Evolutionary conservation across 768 basidiomycete genomes (phyloP).

Genomic region (Mycena capillaripes): DNA sequence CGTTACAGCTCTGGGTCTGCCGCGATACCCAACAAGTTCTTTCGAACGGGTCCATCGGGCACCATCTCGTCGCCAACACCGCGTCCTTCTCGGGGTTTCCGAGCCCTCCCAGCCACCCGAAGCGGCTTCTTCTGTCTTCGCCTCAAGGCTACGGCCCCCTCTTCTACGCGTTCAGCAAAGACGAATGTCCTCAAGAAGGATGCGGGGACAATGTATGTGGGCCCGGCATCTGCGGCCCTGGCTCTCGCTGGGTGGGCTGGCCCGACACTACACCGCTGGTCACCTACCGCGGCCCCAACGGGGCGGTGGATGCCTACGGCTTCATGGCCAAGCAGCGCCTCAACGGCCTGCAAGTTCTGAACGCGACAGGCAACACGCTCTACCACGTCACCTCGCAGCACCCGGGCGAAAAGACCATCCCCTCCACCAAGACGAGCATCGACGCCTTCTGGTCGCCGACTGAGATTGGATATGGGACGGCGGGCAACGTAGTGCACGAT

Average conservation of each 20-base stretch:
- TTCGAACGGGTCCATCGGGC: neutral
- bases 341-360: slow-evolving; percentile 7
- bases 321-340: slow-evolving; percentile 27
- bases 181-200: slow-evolving; percentile 22
- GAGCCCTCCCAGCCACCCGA: neutral
- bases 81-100: slow-evolving; percentile 17
- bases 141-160: slow-evolving; percentile 23
- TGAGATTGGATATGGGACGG: slow-evolving; percentile 29
- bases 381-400: slow-evolving; percentile 18
- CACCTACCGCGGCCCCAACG: neutral
- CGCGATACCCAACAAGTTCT: slow-evolving; percentile 28
- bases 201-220: slow-evolving; percentile 23
- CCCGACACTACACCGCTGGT: slow-evolving; percentile 31
- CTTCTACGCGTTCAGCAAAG: slow-evolving; percentile 26
- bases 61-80: slow-evolving; percentile 24
- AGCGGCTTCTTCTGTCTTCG: neutral
- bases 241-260: slow-evolving; percentile 33
- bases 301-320: slow-evolving; percentile 6
- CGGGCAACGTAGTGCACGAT: slow-evolving; percentile 12
- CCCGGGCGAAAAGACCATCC: neutral
- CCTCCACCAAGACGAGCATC: neutral
- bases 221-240: slow-evolving; percentile 11
- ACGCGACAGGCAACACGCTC: slow-evolving; percentile 7
- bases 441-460: slow-evolving; percentile 19
- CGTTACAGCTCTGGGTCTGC: slow-evolving; percentile 30